Percentiles rank a stretch among this genome's conserved stretches.
phyloP scores from a whole-genome alignment of 2,329 filamentous ascomycete species.

The Podosphaera xanthii region DNA sequence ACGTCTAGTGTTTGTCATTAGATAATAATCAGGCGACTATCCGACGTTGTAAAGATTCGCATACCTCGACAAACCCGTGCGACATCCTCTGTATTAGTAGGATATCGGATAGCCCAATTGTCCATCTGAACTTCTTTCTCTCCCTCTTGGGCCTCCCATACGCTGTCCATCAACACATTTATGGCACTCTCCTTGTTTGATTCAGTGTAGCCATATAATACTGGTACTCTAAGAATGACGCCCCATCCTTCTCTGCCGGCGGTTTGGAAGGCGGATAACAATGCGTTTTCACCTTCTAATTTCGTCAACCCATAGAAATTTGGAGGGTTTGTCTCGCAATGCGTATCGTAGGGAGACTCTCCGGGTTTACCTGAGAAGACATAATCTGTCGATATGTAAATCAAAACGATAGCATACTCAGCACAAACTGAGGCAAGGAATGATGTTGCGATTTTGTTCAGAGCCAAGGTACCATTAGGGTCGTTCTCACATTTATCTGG shows the following conservation, averaged over 20 bases:
- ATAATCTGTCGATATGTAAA: slow-evolving; percentile 70
- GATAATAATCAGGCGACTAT: not conserved
- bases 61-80: slow-evolving; percentile 49
- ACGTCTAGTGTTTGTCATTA: slow-evolving; percentile 29
- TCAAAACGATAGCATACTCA: slow-evolving; percentile 34
- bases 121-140: slow-evolving; percentile 51
- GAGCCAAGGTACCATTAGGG: slow-evolving; percentile 45
- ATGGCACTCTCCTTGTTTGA: slow-evolving; percentile 55
- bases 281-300: slow-evolving; percentile 45
- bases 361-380: slow-evolving; percentile 52
- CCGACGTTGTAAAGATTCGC: slow-evolving; percentile 10
- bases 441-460: slow-evolving; percentile 53
- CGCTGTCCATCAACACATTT: slow-evolving; percentile 53
- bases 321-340: slow-evolving; percentile 40
- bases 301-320: slow-evolving; percentile 65
- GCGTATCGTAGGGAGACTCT: slow-evolving; percentile 60
- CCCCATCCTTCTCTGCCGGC: slow-evolving; percentile 29
- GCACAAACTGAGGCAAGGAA: slow-evolving; percentile 44
- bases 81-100: slow-evolving; percentile 75
- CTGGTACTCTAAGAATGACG: slow-evolving; percentile 56
- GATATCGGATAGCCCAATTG: slow-evolving; percentile 64
- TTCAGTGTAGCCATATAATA: slow-evolving; percentile 61
- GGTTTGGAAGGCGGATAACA: slow-evolving; percentile 34
- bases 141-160: slow-evolving; percentile 49
- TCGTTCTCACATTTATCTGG: slow-evolving; percentile 69